Conservation (phyloP, 257 asterid species). For the Forsythia viridissima region DNA sequence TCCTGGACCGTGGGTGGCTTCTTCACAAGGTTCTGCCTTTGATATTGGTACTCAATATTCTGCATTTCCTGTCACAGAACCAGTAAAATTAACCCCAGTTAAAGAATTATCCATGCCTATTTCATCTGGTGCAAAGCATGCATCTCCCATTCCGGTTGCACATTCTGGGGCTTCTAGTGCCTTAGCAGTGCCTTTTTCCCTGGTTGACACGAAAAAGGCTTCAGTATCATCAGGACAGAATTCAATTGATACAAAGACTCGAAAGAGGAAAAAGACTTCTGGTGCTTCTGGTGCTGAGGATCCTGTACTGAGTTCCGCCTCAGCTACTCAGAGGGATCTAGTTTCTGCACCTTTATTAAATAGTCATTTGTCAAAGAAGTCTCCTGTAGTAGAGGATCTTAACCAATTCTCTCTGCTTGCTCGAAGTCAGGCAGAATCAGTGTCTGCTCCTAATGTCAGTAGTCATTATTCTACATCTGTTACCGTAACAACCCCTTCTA, state of each 20-base stretch:
- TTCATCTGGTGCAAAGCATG: slow-evolving; percentile 44
- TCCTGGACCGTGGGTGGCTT: slow-evolving; percentile 72
- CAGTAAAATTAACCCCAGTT: slow-evolving; percentile 50
- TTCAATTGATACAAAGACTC: slow-evolving; percentile 55
- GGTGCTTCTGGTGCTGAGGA: slow-evolving; percentile 50
- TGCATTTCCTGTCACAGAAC: slow-evolving; percentile 51
- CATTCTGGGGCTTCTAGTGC: slow-evolving; percentile 41
- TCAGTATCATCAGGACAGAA: slow-evolving; percentile 46
- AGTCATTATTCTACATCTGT: slow-evolving; percentile 65
- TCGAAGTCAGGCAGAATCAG: slow-evolving; percentile 42
- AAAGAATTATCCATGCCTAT: slow-evolving; percentile 51
- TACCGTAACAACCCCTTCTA: slow-evolving; percentile 56
- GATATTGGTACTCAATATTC: slow-evolving; percentile 56
- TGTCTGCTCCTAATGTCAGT: slow-evolving; percentile 40
- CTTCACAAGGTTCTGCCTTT: slow-evolving; percentile 70
- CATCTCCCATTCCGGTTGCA: slow-evolving; percentile 37
- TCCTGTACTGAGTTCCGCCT: slow-evolving; percentile 43
- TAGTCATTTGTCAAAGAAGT: slow-evolving; percentile 38
- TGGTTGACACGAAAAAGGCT: slow-evolving; percentile 43
- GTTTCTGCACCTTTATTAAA: slow-evolving; percentile 40
- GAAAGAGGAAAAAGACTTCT: slow-evolving; percentile 75
- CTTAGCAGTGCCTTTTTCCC: slow-evolving; percentile 43
- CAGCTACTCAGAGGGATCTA: slow-evolving; percentile 43
- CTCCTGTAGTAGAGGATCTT: slow-evolving; percentile 45
- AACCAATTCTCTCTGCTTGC: slow-evolving; percentile 46